Percentiles rank a stretch among this genome's conserved stretches.
Conservation (phyloP, 176 grass and related monocot genomes). For the Zea luxurians region DNA sequence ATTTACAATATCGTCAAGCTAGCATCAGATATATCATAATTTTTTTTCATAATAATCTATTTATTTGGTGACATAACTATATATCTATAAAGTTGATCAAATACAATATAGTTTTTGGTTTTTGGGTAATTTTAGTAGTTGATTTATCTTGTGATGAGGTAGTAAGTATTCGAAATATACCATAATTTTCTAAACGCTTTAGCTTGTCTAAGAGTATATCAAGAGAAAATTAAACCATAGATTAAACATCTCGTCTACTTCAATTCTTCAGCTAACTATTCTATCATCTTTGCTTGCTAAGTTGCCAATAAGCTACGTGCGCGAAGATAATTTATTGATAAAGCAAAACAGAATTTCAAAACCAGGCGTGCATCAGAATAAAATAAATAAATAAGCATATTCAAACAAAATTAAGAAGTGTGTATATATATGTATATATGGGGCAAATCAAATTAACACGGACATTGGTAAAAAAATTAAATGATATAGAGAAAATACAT, state of each 20-base stretch:
- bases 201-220: background rate
- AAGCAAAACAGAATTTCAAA: background rate
- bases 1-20: background rate
- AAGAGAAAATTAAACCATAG: background rate
- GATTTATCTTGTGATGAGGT: background rate
- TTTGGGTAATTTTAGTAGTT: background rate
- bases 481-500: background rate
- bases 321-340: background rate
- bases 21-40: background rate
- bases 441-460: background rate
- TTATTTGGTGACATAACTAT: background rate
- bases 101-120: background rate
- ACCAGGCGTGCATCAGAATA: background rate
- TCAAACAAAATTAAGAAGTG: background rate
- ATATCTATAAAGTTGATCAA: background rate
- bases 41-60: background rate
- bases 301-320: background rate
- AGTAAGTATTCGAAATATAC: background rate
- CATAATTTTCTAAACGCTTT: background rate
- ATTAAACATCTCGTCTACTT: background rate
- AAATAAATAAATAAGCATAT: background rate
- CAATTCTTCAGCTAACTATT: background rate
- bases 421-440: background rate
- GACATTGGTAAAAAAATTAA: background rate
- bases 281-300: background rate